Evolutionary conservation across 768 basidiomycete species (phyloP), one percentile per base, ranked within the genome.

Genomic region (Chalciporus pseudorubinellus): DNA sequence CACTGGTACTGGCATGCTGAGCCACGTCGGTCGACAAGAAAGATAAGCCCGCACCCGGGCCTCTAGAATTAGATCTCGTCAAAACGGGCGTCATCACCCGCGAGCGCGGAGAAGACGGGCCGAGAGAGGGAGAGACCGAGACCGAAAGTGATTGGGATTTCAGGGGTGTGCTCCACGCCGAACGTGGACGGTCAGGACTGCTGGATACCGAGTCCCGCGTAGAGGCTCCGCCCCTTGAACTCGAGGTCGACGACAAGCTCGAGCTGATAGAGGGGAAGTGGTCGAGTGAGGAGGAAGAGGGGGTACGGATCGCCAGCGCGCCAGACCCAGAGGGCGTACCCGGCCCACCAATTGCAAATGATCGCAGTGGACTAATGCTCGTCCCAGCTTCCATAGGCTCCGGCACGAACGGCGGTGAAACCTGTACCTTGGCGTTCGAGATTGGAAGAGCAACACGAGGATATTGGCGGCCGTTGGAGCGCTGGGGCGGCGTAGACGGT

Each of bases 331-430:
- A 36, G 34, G 48, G 55, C 12, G 47, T 3, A 14, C 51, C 46
- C 5, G 57, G 20, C 4, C 34, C 34, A 7, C 34, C 53, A 1
- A 55, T 47, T 41, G 43, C 6, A 18, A 52, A 26, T 21, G 57
- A 55, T 50, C 40, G 50, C 8, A 67, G 59, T 1, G 67, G 68
- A 29, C 67, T 71, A 29, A 64, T 56, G 50, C 61, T 70, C 24
- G 63, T 58, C 6, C 78, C 79, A 0, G 83, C 84, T 62, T 83
- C 79, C 66, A 72, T 77, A 2, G 83, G 76, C 62, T 87, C 83
- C 1, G 73, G 75, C 10, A 67, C 59, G 53, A 74, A 66, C 9
- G 68, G 71, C 1, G 80, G 79, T 0, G 83, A 82, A 1, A 84
- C 70, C 39, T 81, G 82, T 1, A 85, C 68, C 68, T 84, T 85